A percentile compares a stretch with the other conserved stretches of the same genome.
phyloP scores from a whole-genome alignment of 495 filamentous ascomycete species.

The Rostrohypoxylon terebratum region DNA sequence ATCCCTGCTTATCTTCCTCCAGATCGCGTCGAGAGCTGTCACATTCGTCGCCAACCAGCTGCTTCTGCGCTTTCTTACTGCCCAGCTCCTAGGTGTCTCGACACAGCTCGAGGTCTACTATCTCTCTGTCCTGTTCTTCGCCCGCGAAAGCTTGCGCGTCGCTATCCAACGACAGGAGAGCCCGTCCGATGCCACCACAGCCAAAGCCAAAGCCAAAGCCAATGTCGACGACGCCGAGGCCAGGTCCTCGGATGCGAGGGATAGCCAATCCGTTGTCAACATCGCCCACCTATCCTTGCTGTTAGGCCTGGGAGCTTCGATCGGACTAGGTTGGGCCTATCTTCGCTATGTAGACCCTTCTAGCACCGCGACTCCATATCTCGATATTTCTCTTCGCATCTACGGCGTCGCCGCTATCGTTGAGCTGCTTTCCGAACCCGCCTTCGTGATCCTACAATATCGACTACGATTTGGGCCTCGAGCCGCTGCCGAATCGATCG shows the following conservation, averaged over 20 bases:
- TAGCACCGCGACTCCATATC: constrained; percentile 69
- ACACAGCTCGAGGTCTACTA: constrained; percentile 92
- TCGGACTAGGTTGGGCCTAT: constrained; percentile 73
- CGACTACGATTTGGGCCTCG: constrained; percentile 81
- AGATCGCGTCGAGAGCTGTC: constrained; percentile 82
- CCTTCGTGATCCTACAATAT: constrained; percentile 84
- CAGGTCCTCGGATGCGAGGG: constrained; percentile 38
- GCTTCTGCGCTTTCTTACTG: constrained; percentile 86
- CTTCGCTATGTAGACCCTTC: constrained; percentile 62
- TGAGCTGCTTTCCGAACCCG: constrained; percentile 85
- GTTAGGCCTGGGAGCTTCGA: constrained; percentile 74
- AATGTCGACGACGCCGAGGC: constrained; percentile 33
- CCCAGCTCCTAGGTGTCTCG: constrained; percentile 82
- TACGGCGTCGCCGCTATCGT: constrained; percentile 81
- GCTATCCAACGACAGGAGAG: constrained; percentile 82
- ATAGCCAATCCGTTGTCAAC: constrained; percentile 81
- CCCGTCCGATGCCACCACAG: constrained; percentile 10
- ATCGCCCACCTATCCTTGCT: constrained; percentile 81
- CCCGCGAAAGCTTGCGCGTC: constrained; percentile 85
- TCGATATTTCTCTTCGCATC: constrained; percentile 70
- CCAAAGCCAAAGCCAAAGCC: no score
- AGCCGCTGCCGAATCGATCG: constrained; percentile 80
- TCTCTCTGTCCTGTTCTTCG: constrained; percentile 88
- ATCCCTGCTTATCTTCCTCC: constrained; percentile 85
- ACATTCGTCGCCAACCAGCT: constrained; percentile 93